A percentile compares a stretch with the other conserved stretches of the same genome.
Evolutionary conservation across 768 basidiomycete species (phyloP).

Genomic region (Solioccasus polychromus): DNA sequence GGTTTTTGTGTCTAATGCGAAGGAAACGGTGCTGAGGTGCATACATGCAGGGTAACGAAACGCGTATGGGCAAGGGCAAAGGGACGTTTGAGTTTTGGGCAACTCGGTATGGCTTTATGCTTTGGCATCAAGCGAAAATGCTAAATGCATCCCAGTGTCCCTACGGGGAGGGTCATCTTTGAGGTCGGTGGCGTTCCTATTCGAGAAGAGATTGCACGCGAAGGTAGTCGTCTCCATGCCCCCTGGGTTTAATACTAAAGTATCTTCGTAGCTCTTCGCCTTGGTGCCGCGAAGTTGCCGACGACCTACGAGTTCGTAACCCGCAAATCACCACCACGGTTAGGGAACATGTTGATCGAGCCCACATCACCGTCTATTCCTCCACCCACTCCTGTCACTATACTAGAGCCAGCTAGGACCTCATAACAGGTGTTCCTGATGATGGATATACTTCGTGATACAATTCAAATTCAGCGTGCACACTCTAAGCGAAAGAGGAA

Average conservation of each 20-base stretch:
- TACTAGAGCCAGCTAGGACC: constrained; percentile 7
- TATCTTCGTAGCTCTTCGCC: constrained; percentile 63
- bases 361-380: constrained; percentile 23
- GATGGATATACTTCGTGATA: no score
- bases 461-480: no score
- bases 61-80: constrained; percentile 99
- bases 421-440: constrained; percentile 6
- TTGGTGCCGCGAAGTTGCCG: constrained; percentile 86
- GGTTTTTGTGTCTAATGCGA: background rate
- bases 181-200: constrained; percentile 91
- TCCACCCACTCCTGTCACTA: constrained; percentile 12
- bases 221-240: constrained; percentile 51
- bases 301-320: constrained; percentile 85
- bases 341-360: constrained; percentile 63
- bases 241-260: constrained; percentile 6
- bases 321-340: constrained; percentile 61
- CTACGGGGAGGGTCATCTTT: constrained; percentile 86
- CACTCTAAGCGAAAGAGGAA: no score
- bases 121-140: background rate
- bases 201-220: constrained; percentile 88
- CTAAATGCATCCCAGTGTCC: constrained; percentile 53
- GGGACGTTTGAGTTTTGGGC: constrained; percentile 98
- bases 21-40: background rate
- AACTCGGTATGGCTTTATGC: constrained; percentile 57
- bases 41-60: constrained; percentile 80